Evolutionary conservation across 2,329 filamentous ascomycete species (phyloP), one percentile per base, ranked within the genome.

Genomic region (Helotiales sp.): DNA sequence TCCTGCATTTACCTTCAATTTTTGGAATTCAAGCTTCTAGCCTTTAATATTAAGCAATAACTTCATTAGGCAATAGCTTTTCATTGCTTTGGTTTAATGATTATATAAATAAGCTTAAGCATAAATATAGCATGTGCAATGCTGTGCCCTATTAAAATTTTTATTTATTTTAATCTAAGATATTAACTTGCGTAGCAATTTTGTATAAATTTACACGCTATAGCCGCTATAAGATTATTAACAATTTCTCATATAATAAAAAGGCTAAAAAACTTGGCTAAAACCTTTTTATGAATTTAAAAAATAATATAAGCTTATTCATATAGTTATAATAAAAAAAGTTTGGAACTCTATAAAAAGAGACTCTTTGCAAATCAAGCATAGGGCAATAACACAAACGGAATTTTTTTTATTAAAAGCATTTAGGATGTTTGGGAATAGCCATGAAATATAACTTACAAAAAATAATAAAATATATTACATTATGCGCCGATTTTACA

Each of bases 41-140:
- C 57, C 40, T 61, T n/a, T 11, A 61, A 28, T n/a, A 20, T 45
- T 32, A 45, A 22, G 57, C 57, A 30, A 50, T 8, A 50, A n/a
- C n/a, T n/a, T n/a, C n/a, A n/a, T n/a, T n/a, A n/a, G n/a, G n/a
- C n/a, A n/a, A n/a, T n/a, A n/a, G n/a, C n/a, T n/a, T n/a, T n/a
- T n/a, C n/a, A n/a, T n/a, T n/a, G 45, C 43, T n/a, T 20, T 22
- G 43, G 43, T n/a, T n/a, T 6, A 47, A n/a, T 47, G 43, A 47
- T 47, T 47, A 47, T 22, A 47, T 47, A 47, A 47, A n/a, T n/a
- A n/a, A n/a, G 43, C 43, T n/a, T n/a, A n/a, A n/a, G n/a, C n/a
- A n/a, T n/a, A n/a, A n/a, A 20, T 52, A 3, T 24, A 24, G 30
- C 49, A n/a, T n/a, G n/a, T n/a, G n/a, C n/a, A n/a, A 26, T 54